These are phyloP conservation scores for Coccomyxa subellipsoidea DNA, from an alignment of 163 green algal species.

Conservation along the genomic window DNA sequence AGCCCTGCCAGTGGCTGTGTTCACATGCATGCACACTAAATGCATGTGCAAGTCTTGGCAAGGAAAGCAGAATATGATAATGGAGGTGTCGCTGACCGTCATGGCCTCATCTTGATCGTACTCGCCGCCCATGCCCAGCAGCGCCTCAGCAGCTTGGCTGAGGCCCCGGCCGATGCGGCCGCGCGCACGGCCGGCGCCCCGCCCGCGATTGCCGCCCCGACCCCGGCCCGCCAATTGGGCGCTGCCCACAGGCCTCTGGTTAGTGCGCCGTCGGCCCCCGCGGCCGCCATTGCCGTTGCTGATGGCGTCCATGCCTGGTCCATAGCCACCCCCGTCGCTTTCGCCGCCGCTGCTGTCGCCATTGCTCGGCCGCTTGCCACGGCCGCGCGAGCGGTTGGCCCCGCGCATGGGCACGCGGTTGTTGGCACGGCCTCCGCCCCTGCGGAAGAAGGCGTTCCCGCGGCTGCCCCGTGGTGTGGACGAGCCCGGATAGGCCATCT, in stretches of 20 bases:
- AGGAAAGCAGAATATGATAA: background rate
- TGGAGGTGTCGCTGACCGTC: background rate
- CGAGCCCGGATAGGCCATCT: background rate
- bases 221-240: background rate
- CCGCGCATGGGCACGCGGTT: conserved; percentile 1
- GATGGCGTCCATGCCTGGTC: background rate
- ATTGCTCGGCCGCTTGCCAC: background rate
- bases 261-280: background rate
- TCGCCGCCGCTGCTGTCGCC: background rate
- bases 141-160: conserved; percentile 70
- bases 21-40: too few relatives aligned
- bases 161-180: conserved; percentile 30
- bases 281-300: background rate
- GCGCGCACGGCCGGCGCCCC: background rate
- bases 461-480: background rate
- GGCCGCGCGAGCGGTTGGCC: background rate
- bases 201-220: background rate
- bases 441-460: background rate
- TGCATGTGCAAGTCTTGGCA: background rate
- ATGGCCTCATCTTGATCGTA: conserved; percentile 27
- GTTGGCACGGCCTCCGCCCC: background rate
- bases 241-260: background rate
- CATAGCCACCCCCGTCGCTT: background rate
- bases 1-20: too few relatives aligned
- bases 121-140: conserved; percentile 67